Evolutionary conservation across 139 green algal genomes (phyloP).

Genomic region (Ettlia oleoabundans): DNA sequence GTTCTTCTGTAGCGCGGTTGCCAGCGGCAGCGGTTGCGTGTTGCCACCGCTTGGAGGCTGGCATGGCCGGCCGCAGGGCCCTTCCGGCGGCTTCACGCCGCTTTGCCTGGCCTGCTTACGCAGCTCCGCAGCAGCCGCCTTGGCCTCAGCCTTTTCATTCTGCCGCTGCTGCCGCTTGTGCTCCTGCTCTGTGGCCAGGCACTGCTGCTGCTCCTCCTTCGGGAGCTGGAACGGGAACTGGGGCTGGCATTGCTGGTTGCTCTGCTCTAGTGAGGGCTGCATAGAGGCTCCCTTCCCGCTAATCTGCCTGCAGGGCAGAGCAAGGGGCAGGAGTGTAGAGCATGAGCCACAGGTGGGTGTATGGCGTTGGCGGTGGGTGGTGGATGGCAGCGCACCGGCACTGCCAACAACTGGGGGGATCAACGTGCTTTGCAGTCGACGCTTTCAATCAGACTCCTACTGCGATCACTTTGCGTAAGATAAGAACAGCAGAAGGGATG

Average conservation of each 20-base stretch:
- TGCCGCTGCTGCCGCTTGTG: conserved; percentile 16
- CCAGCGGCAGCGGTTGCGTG: conserved; percentile 3
- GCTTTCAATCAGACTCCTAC: no score
- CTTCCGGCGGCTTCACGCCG: conserved; percentile 3
- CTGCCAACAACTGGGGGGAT: no score
- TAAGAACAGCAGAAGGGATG: no score
- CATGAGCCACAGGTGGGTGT: no score
- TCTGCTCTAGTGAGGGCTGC: not conserved
- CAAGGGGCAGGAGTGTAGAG: no score
- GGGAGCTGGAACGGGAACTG: no score
- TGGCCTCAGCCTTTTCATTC: not conserved
- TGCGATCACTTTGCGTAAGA: no score
- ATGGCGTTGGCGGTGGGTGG: no score
- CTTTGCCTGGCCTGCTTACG: not conserved
- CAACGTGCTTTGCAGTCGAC: no score
- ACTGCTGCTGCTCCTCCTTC: not conserved
- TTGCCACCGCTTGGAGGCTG: not conserved
- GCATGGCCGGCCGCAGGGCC: conserved; percentile 1
- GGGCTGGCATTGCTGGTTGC: not conserved
- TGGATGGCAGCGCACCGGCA: no score
- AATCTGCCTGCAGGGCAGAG: no score
- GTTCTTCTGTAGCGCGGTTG: not conserved
- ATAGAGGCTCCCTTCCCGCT: no score
- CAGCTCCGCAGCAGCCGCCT: not conserved
- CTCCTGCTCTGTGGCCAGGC: not conserved